These are phyloP conservation scores for Ichthyophonus hoferi DNA, from an alignment of 208 protist species.

Conservation along the genomic window DNA sequence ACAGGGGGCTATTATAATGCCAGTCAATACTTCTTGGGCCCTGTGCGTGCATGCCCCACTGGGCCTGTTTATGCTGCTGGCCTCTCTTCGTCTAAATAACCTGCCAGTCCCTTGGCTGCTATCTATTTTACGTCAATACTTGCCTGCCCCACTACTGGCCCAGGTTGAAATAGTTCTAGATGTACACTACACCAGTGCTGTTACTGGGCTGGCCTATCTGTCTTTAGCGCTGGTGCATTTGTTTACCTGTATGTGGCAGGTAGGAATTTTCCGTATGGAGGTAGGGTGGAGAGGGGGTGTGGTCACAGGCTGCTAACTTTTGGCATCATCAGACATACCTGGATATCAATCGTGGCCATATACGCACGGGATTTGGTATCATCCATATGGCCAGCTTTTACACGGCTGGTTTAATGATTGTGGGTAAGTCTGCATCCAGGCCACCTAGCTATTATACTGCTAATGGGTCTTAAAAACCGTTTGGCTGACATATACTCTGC, in stretches of 20 bases:
- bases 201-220: background rate
- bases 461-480: too few species aligned
- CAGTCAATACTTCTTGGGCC: background rate
- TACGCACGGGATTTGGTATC: too few species aligned
- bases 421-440: too few species aligned
- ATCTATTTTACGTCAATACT: background rate
- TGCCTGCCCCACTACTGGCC: background rate
- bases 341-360: too few species aligned
- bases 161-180: background rate
- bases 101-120: background rate
- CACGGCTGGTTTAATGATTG: too few species aligned
- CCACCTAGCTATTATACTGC: too few species aligned
- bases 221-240: background rate
- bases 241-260: background rate
- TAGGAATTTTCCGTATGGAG: background rate
- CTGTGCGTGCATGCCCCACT: background rate
- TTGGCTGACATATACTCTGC: too few species aligned
- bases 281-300: background rate
- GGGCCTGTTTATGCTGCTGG: background rate
- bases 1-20: background rate
- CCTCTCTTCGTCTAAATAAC: background rate
- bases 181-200: background rate
- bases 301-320: too few species aligned
- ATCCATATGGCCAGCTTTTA: too few species aligned
- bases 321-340: too few species aligned